Base-by-base conservation (phyloP, 129 eudicot species). In the Flaveria robusta region DNA sequence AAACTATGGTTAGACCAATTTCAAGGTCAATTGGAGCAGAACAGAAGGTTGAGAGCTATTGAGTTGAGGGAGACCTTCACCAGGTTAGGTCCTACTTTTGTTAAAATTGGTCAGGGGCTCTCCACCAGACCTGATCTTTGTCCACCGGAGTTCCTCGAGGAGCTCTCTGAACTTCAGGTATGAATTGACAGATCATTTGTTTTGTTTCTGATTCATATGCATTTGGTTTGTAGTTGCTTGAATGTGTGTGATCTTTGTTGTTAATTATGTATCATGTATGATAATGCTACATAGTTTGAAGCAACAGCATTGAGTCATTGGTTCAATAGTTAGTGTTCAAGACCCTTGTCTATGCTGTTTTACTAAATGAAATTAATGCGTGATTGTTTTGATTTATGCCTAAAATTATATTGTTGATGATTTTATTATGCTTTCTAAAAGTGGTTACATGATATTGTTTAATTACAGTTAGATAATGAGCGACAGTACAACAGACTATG, bases 41-140 rank as follows among this genome's bases (percentile, higher is more conserved):
- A 88, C 81, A 83, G 83, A 69, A 87, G 93, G 77, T 42, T 79
- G 66, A 86, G 98, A 27, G 97, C 98, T 3, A 26, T 87, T 59
- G 87, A 87, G 42, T 74, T 94, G 66, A 81, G 97, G 84, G 82
- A 89, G 69, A 83, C 86, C 19, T 86, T 94, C 68, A 94, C 97
- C 14, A 68, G 81, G 45, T 80, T 94, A 50, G 97, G 98, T 19
- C 98, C 98, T 70, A 94, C 98, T 71, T 94, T 94, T 78, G 94
- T 94, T 74, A 94, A 94, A 82, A 81, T 94, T 72, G 97, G 98
- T 22, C 98, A 94, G 88, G 98, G 98, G 3, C 86, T 93, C 59
- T 93, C 98, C 4, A 93, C 98, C 45, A 68, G 98, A 51, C 98
- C 98, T 34, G 98, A 94, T 81, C 74, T 94, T 22, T 94, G 98